Conservation (phyloP, 2,329 filamentous ascomycete genomes). For the Tolypocladium nubicola region DNA sequence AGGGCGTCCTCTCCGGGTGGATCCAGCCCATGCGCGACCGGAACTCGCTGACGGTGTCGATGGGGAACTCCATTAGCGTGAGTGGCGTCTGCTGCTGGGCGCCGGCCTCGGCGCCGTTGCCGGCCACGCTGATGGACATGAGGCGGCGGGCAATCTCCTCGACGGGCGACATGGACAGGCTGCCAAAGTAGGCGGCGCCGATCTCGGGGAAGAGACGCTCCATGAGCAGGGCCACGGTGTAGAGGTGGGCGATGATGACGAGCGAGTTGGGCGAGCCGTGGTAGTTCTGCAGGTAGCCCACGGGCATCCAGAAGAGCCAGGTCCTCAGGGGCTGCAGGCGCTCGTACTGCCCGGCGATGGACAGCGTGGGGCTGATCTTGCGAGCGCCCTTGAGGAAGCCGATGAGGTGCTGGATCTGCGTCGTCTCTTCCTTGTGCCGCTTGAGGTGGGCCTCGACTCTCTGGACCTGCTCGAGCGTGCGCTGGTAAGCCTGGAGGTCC, state of each 20-base stretch:
- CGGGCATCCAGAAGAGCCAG: conserved; percentile 94
- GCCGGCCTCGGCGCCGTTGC: conserved; percentile 40
- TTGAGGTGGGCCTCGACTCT: conserved; percentile 59
- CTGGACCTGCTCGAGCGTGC: conserved; percentile 55
- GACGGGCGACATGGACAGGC: conserved; percentile 67
- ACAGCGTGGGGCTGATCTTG: conserved; percentile 57
- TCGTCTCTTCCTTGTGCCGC: conserved; percentile 58
- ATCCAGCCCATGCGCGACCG: conserved; percentile 59
- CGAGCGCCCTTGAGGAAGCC: conserved; percentile 63
- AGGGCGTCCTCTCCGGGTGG: conserved; percentile 46
- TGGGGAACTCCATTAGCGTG: conserved; percentile 61
- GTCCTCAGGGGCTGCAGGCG: conserved; percentile 78
- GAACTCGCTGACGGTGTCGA: conserved; percentile 59
- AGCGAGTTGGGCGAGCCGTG: conserved; percentile 68
- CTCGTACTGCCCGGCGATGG: conserved; percentile 78
- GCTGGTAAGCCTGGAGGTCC: conserved; percentile 57
- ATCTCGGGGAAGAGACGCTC: conserved; percentile 89
- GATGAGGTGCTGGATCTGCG: conserved; percentile 58
- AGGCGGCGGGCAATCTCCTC: conserved; percentile 78
- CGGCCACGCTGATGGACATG: conserved; percentile 53
- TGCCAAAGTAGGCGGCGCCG: conserved; percentile 78
- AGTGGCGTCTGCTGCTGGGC: conserved; percentile 47
- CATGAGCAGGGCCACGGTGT: conserved; percentile 76
- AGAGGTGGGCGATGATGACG: conserved; percentile 82
- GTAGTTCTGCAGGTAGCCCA: conserved; percentile 69